Conservation (phyloP, 345 rosid species). For the Pistacia atlantica region DNA sequence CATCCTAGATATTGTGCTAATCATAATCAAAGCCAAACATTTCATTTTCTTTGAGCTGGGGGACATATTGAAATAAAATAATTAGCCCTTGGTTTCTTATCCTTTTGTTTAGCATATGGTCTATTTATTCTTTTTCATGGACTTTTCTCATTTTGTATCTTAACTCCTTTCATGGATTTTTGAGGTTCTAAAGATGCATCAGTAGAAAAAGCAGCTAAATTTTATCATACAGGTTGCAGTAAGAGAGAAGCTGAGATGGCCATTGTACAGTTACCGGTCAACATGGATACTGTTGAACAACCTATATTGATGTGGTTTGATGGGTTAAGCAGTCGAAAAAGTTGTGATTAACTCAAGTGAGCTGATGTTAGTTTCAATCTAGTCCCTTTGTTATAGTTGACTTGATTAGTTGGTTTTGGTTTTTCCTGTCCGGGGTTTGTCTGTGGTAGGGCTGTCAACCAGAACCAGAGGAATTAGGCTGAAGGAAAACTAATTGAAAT, state of each 20-base stretch:
- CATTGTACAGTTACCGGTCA: background rate
- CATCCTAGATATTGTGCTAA: background rate
- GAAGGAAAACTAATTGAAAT: background rate
- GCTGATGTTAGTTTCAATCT: background rate
- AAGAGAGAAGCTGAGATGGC: background rate
- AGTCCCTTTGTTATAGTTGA: background rate
- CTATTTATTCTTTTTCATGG: background rate
- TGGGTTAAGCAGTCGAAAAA: background rate
- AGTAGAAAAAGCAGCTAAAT: background rate
- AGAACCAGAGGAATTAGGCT: background rate
- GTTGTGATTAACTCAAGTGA: slow-evolving; percentile 1
- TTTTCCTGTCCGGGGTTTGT: background rate
- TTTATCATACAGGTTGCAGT: background rate
- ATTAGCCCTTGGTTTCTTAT: background rate
- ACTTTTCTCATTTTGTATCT: too few relatives aligned
- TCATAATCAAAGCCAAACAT: too few relatives aligned
- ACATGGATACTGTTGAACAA: background rate
- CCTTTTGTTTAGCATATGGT: background rate
- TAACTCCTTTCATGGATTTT: background rate
- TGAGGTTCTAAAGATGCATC: background rate
- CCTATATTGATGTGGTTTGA: slow-evolving; percentile 14
- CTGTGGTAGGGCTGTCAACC: background rate
- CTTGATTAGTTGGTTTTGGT: background rate
- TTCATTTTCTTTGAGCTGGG: background rate
- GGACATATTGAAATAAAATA: background rate